Percentiles rank a stretch among this genome's conserved stretches.
phyloP scores from a whole-genome alignment of 164 flowering plant species.

The Vitis rotundifolia region DNA sequence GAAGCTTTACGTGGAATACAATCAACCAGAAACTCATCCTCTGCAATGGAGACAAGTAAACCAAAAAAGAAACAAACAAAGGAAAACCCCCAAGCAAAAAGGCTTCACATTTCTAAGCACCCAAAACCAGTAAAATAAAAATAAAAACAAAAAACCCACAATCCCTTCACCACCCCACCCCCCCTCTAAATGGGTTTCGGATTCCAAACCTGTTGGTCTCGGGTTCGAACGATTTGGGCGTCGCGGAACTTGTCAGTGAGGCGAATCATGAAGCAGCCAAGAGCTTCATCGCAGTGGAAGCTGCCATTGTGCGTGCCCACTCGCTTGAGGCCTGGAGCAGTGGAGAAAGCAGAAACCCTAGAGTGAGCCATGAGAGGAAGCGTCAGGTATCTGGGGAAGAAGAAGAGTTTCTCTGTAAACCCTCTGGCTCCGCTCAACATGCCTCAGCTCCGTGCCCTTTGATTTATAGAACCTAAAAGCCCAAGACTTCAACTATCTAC shows the following conservation, averaged over 20 bases:
- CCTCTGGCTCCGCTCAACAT: too few species aligned
- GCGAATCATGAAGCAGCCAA: constrained; percentile 97
- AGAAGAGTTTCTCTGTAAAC: neutral
- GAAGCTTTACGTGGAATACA: neutral
- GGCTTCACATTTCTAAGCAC: too few species aligned
- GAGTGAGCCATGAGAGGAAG: constrained; percentile 25
- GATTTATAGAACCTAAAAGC: too few species aligned
- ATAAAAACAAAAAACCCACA: too few species aligned
- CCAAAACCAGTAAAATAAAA: too few species aligned
- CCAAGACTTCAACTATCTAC: too few species aligned
- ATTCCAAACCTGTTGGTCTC: constrained; percentile 66
- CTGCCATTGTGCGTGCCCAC: constrained; percentile 97
- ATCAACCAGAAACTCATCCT: neutral
- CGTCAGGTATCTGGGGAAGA: constrained; percentile 12
- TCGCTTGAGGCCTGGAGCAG: constrained; percentile 46
- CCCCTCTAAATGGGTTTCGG: neutral
- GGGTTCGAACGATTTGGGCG: constrained; percentile 78
- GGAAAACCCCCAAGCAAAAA: neutral
- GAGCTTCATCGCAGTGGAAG: constrained; percentile 99
- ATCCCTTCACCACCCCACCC: too few species aligned
- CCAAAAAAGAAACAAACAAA: too few species aligned
- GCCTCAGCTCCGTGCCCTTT: too few species aligned
- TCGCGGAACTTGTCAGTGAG: constrained; percentile 67
- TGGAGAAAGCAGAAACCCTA: constrained; percentile 35
- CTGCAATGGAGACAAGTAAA: neutral